Base-by-base conservation (phyloP, 257 asterid genomes). In the Datura wrightii region DNA sequence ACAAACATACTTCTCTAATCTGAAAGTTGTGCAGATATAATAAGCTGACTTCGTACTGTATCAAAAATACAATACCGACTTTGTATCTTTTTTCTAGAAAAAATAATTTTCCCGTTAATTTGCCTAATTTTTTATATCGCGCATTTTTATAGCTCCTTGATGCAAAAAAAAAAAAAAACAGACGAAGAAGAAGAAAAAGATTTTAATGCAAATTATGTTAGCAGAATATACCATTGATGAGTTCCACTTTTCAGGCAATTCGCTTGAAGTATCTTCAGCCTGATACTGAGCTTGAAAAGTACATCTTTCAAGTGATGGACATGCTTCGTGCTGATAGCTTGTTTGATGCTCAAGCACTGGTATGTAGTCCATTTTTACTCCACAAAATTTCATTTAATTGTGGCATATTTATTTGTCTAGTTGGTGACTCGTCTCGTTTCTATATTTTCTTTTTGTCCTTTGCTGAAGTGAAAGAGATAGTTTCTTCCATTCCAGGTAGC, bases 331-430 rank as follows among this genome's bases (percentile, higher is more conserved):
- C 91, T 3, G 98, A 94, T 86, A 90, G 90, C 84, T 81, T 87
- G 31, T 70, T 88, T 83, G 99, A 95, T 92, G 98, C 99, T 84
- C 99, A 97, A 93, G 92, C 97, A 86, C 89, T 95, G 98, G 99
- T 97, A 92, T 87, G 72, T 83, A 31, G 82, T 52, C 13, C 62
- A 71, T 76, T 50, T 83, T 82, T 82, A 39, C 82, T 72, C 78
- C 46, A 62, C 83, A 82, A 53, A 53, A 83, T 69, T 79, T 84
- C 63, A 41, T 36, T 71, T 2, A 48, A 48, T 48, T 24, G 39
- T 24, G 79, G 42, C 80, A 74, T 74, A 62, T 48, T 72, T 48
- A 74, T 74, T 76, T 50, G 39, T 8, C 82, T 24, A 50, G 31
- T 76, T 31, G 63, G 46, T 52, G 46, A 50, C 63, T 50, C 15